Conservation (phyloP, 2,329 filamentous ascomycete genomes). For the Daldinia sp. region DNA sequence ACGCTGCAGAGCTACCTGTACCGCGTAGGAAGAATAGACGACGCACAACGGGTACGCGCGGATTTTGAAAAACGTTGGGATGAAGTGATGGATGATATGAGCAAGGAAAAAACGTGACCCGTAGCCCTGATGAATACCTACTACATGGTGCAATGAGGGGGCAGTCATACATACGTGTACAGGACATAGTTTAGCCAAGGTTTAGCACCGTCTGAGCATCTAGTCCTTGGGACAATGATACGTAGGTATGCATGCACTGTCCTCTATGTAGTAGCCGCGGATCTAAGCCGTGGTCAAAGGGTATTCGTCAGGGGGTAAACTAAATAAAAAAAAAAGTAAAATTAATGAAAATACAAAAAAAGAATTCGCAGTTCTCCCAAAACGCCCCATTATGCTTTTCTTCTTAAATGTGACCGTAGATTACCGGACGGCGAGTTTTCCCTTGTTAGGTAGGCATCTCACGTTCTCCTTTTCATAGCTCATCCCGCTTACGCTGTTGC, state of each 20-base stretch:
- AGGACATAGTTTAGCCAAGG: neutral
- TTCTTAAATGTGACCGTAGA: neutral
- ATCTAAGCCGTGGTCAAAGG: constrained; percentile 16
- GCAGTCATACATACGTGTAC: neutral
- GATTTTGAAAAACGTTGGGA: constrained; percentile 33
- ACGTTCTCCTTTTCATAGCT: constrained; percentile 8
- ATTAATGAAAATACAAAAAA: constrained; percentile 4
- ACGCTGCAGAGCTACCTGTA: constrained; percentile 23
- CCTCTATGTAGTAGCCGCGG: constrained; percentile 24
- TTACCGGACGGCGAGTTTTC: neutral
- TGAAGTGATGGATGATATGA: constrained; percentile 17
- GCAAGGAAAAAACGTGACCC: constrained; percentile 13
- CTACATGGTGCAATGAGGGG: constrained; percentile 31
- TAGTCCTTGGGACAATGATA: neutral
- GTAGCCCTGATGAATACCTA: constrained; percentile 34
- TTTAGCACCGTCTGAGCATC: neutral
- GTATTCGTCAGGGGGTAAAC: constrained; percentile 30
- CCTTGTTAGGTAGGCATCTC: neutral
- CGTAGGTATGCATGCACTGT: neutral
- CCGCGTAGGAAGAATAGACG: constrained; percentile 6
- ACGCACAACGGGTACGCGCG: constrained; percentile 14
- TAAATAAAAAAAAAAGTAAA: constrained; percentile 7
- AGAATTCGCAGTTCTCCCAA: neutral
- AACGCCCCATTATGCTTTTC: constrained; percentile 14
- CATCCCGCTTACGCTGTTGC: constrained; percentile 19